These are phyloP conservation scores for Lolium perenne DNA, from an alignment of 176 grass and related monocot genomes.

Conservation along the genomic window DNA sequence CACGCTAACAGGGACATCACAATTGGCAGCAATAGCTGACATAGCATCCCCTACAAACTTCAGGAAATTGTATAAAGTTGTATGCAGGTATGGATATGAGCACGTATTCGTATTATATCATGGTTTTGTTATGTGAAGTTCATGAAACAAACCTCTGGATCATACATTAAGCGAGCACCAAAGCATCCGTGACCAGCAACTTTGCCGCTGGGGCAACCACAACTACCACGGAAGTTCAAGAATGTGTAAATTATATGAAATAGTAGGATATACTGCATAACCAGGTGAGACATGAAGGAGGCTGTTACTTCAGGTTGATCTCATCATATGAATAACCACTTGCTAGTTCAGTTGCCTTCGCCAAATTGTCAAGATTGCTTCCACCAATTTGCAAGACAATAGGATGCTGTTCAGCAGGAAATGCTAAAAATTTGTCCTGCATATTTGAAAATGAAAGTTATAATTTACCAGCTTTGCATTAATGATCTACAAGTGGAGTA, in stretches of 20 bases:
- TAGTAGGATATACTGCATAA: constrained; percentile 14
- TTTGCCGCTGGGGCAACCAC: constrained; percentile 90
- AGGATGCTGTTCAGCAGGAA: constrained; percentile 85
- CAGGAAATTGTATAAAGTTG: constrained; percentile 39
- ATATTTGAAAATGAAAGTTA: constrained; percentile 21
- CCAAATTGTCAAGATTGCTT: constrained; percentile 86
- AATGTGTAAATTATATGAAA: constrained; percentile 25
- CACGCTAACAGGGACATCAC: constrained; percentile 82
- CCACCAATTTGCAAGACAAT: constrained; percentile 96
- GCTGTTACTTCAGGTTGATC: constrained; percentile 87
- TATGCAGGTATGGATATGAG: constrained; percentile 29
- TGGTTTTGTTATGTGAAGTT: constrained; percentile 24
- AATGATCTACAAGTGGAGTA: not conserved
- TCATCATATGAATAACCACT: constrained; percentile 87
- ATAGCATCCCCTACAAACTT: constrained; percentile 98
- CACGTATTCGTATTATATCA: not conserved
- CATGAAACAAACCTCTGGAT: constrained; percentile 78
- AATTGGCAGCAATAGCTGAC: constrained; percentile 87
- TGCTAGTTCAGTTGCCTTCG: constrained; percentile 89
- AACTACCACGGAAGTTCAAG: constrained; percentile 61
- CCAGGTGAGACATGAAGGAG: constrained; percentile 7
- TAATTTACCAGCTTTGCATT: constrained; percentile 11
- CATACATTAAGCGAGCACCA: constrained; percentile 88
- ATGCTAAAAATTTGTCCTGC: constrained; percentile 94
- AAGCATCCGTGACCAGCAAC: constrained; percentile 97